Conservation (phyloP, 83 land plant species). For the Thuja plicata region DNA sequence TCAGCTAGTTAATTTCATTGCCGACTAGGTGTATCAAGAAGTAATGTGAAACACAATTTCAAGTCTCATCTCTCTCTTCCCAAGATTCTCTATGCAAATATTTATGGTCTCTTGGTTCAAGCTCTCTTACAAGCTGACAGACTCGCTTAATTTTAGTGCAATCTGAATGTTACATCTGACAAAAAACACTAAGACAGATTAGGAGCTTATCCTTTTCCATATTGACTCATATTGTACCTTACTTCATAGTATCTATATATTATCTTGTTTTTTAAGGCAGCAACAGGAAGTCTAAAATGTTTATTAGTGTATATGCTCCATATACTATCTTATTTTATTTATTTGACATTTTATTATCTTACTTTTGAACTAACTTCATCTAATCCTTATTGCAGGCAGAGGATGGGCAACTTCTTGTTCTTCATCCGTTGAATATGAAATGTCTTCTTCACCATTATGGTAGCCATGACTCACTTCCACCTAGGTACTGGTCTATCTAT, state of each 20-base stretch:
- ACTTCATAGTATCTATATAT: not conserved
- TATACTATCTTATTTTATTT: not conserved
- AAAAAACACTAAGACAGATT: not conserved
- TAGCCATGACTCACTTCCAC: constrained; percentile 65
- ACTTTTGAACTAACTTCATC: not conserved
- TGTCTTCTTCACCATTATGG: constrained; percentile 92
- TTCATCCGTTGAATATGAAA: constrained; percentile 94
- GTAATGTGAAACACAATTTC: not conserved
- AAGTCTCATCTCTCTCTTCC: not conserved
- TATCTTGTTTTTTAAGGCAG: not conserved
- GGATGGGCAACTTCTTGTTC: constrained; percentile 90
- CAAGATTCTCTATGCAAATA: not conserved
- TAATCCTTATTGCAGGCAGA: constrained; percentile 48
- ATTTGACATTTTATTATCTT: not conserved
- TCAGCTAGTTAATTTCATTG: not conserved
- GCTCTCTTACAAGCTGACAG: not conserved
- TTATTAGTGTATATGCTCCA: not conserved
- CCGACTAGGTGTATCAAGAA: not conserved
- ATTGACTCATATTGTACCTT: not conserved
- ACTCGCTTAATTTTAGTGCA: not conserved
- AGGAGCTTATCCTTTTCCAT: not conserved
- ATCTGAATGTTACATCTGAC: not conserved
- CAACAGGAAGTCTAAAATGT: not conserved
- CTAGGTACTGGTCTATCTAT: constrained; percentile 48
- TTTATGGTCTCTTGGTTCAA: not conserved